phyloP scores from a whole-genome alignment of 768 basidiomycete genomes.

The Dacryopinax primogenitus region DNA sequence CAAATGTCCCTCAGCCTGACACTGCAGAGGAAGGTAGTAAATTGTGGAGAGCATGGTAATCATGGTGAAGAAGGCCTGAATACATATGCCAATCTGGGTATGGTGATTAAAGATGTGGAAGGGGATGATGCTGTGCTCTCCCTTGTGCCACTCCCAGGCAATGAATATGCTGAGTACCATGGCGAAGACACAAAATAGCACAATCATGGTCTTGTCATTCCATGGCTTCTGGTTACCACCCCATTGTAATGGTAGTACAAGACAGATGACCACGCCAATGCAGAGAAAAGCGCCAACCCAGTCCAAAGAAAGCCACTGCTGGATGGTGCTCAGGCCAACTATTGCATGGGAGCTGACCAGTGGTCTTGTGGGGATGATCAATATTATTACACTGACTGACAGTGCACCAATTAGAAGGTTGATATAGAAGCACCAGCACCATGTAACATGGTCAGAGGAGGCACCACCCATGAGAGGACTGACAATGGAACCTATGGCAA shows the following conservation, averaged over 20 bases:
- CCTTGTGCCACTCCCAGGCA: slow-evolving; percentile 25
- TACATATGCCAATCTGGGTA: slow-evolving; percentile 22
- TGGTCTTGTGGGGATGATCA: slow-evolving; percentile 19
- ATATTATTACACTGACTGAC: slow-evolving; percentile 24
- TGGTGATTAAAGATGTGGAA: slow-evolving; percentile 24
- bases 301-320: slow-evolving; percentile 26
- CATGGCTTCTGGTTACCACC: slow-evolving; percentile 38
- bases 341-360: slow-evolving; percentile 16
- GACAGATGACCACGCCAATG: slow-evolving; percentile 28
- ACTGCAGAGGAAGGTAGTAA: slow-evolving; percentile 18
- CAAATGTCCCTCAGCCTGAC: slow-evolving; percentile 19
- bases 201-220: slow-evolving; percentile 30
- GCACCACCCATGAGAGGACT: slow-evolving; percentile 27
- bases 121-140: slow-evolving; percentile 29
- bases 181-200: slow-evolving; percentile 13
- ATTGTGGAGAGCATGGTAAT: slow-evolving; percentile 9
- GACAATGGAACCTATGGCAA: slow-evolving; percentile 24
- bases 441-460: slow-evolving; percentile 22
- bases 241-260: slow-evolving; percentile 37
- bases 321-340: slow-evolving; percentile 12
- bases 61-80: slow-evolving; percentile 15
- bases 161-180: slow-evolving; percentile 2
- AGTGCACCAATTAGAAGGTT: slow-evolving; percentile 23
- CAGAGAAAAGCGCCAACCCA: slow-evolving; percentile 31
- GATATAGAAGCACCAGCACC: slow-evolving; percentile 27